Conservation (phyloP, 1,284 basidiomycete genomes). For the Trichosporon coremiiforme region DNA sequence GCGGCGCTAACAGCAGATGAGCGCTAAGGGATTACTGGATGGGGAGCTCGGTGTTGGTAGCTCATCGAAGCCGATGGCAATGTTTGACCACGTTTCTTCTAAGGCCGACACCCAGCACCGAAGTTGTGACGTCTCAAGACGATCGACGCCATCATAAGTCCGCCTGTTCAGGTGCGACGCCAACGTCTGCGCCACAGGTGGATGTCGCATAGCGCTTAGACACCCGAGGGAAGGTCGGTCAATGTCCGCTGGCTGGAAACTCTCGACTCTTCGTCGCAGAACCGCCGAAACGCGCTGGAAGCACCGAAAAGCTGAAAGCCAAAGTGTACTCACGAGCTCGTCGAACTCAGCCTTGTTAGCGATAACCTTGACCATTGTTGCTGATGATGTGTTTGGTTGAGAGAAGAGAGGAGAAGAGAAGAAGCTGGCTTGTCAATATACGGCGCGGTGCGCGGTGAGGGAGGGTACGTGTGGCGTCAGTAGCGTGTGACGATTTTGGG, state of each 20-base stretch:
- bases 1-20: not conserved
- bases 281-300: too few species aligned
- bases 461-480: constrained; percentile 10
- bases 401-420: constrained; percentile 1
- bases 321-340: constrained; percentile 56
- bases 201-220: not conserved
- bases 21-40: not conserved
- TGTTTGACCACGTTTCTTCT: not conserved
- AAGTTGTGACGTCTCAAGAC: not conserved
- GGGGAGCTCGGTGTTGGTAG: not conserved
- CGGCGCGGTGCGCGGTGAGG: not conserved
- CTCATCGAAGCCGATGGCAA: not conserved
- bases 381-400: constrained; percentile 9
- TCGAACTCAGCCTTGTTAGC: constrained; percentile 63
- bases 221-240: not conserved
- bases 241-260: not conserved
- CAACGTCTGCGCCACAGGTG: not conserved
- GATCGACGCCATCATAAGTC: not conserved
- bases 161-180: not conserved
- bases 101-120: not conserved
- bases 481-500: constrained; percentile 16
- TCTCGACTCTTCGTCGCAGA: too few species aligned
- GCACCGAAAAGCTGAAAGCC: too few species aligned
- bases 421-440: not conserved
- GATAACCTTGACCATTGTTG: constrained; percentile 61